A percentile compares a stretch with the other conserved stretches of the same genome.
phyloP scores from a whole-genome alignment of 164 flowering plant species.

The Vitis amurensis region DNA sequence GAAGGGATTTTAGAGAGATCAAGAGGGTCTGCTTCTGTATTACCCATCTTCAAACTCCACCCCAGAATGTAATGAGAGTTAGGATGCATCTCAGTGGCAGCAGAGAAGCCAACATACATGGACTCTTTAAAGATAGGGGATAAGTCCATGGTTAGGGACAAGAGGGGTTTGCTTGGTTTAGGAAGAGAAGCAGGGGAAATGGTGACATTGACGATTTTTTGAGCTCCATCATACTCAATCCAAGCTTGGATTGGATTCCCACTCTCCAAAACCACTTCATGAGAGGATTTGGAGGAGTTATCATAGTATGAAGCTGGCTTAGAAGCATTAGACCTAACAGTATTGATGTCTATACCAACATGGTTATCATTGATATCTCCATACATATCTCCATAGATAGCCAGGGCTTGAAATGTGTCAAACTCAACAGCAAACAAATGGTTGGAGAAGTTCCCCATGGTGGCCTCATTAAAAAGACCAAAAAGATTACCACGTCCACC shows the following conservation, averaged over 20 bases:
- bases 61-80: no score
- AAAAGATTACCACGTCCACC: not conserved
- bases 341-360: constrained; percentile 10
- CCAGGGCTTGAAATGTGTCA: constrained; percentile 16
- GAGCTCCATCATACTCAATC: constrained; percentile 23
- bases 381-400: not conserved
- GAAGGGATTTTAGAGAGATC: no score
- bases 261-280: not conserved
- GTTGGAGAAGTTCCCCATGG: constrained; percentile 9
- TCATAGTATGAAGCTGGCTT: constrained; percentile 3
- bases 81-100: constrained; percentile 14
- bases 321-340: not conserved
- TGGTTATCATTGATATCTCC: constrained; percentile 7
- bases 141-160: constrained; percentile 16
- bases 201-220: constrained; percentile 19
- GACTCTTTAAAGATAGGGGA: constrained; percentile 11
- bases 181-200: not conserved
- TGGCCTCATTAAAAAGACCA: not conserved
- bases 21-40: no score
- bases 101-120: constrained; percentile 36
- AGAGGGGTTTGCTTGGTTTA: constrained; percentile 18
- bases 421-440: constrained; percentile 30
- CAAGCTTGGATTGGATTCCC: constrained; percentile 14
- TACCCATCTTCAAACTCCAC: no score
- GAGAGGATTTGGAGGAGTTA: not conserved